Percentiles rank a stretch among this genome's conserved stretches.
Evolutionary conservation across 2,329 filamentous ascomycete genomes (phyloP).

Genomic region (Davidsoniella virescens): DNA sequence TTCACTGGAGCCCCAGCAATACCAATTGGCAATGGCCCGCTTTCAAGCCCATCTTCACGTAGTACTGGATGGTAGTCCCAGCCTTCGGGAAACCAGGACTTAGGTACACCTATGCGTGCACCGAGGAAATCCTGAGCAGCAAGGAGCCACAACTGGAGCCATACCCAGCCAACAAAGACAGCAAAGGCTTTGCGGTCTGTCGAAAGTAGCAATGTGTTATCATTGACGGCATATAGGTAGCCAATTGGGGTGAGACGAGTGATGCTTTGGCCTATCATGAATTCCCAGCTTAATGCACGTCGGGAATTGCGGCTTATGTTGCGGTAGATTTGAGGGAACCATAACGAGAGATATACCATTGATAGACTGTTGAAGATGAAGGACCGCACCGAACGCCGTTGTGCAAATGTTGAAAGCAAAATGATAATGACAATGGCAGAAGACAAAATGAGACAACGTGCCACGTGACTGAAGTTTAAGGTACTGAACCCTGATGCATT

Average conservation of each 20-base stretch:
- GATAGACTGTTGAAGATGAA: conserved; percentile 47
- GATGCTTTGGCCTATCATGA: conserved; percentile 67
- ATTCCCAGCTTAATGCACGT: conserved; percentile 79
- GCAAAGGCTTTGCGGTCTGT: conserved; percentile 52
- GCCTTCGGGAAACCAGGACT: conserved; percentile 50
- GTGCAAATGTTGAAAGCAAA: conserved; percentile 41
- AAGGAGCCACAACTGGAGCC: conserved; percentile 70
- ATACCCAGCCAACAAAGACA: conserved; percentile 57
- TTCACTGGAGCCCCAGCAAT: conserved; percentile 22
- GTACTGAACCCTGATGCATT: conserved; percentile 19
- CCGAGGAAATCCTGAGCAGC: conserved; percentile 71
- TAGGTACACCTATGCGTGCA: conserved; percentile 68
- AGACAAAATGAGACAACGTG: conserved; percentile 39
- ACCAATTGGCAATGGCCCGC: conserved; percentile 66
- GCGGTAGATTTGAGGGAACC: conserved; percentile 80
- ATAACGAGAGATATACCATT: conserved; percentile 73
- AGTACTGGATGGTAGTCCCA: conserved; percentile 94
- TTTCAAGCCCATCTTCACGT: conserved; percentile 65
- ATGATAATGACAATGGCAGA: conserved; percentile 41
- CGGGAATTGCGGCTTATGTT: conserved; percentile 86
- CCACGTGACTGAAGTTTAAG: conserved; percentile 36
- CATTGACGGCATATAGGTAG: conserved; percentile 66
- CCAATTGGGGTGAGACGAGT: conserved; percentile 64
- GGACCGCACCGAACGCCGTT: conserved; percentile 38
- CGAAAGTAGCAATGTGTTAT: conserved; percentile 66